phyloP scores from a whole-genome alignment of 2,329 filamentous ascomycete species.

The Penicillium decumbens region DNA sequence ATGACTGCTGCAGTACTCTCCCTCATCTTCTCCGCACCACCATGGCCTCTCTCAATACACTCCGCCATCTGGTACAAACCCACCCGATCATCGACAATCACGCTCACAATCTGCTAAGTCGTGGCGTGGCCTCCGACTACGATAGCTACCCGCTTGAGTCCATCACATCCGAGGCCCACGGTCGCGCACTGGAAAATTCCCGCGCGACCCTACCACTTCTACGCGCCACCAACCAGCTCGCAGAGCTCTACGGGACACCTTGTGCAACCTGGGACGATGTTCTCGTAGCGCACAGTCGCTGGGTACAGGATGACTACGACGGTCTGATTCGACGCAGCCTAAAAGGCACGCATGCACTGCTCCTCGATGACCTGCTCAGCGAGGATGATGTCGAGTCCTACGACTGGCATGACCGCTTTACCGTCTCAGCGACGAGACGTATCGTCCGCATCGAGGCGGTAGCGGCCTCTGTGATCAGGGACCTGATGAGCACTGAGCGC shows the following conservation, averaged over 20 bases:
- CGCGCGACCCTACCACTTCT: slow-evolving; percentile 63
- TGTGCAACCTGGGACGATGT: slow-evolving; percentile 57
- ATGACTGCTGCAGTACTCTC: neutral
- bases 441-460: slow-evolving; percentile 75
- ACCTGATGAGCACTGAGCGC: slow-evolving; percentile 35
- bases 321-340: slow-evolving; percentile 62
- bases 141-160: slow-evolving; percentile 50
- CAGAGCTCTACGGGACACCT: slow-evolving; percentile 59
- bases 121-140: slow-evolving; percentile 31
- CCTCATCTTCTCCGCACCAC: slow-evolving; percentile 4
- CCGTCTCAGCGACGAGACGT: slow-evolving; percentile 60
- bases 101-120: slow-evolving; percentile 43
- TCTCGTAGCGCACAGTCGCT: slow-evolving; percentile 46
- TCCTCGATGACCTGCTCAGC: slow-evolving; percentile 73
- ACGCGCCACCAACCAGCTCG: slow-evolving; percentile 64
- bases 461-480: slow-evolving; percentile 59
- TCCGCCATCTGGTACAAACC: slow-evolving; percentile 35
- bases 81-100: slow-evolving; percentile 48
- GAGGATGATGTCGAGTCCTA: slow-evolving; percentile 55
- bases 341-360: slow-evolving; percentile 64
- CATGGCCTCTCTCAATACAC: slow-evolving; percentile 29
- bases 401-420: slow-evolving; percentile 63
- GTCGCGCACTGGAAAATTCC: slow-evolving; percentile 60
- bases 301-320: slow-evolving; percentile 49
- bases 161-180: slow-evolving; percentile 69